A percentile compares a stretch with the other conserved stretches of the same genome.
These are phyloP conservation scores for Colletotrichum plurivorum DNA, from an alignment of 2,329 filamentous ascomycete genomes.

Conservation along the genomic window DNA sequence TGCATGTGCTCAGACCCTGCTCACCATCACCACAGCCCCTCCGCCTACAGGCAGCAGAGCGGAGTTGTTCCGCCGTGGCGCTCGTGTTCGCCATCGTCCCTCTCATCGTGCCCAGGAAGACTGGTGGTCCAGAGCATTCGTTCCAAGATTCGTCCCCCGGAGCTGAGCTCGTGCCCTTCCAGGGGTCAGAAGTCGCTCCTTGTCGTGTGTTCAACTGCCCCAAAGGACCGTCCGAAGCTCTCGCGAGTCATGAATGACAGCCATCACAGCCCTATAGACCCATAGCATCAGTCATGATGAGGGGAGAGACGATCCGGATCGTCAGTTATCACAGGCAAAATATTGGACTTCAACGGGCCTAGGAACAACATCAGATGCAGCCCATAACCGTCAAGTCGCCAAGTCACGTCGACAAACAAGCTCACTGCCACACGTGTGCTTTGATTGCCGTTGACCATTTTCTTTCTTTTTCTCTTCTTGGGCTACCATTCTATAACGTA, in stretches of 20 bases:
- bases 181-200: no score
- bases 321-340: no score
- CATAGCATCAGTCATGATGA: neutral
- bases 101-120: neutral
- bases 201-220: neutral
- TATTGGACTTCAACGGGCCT: no score
- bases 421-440: no score
- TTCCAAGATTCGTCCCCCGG: neutral
- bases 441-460: no score
- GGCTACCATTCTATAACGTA: no score
- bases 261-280: slow-evolving; percentile 28
- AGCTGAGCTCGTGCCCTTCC: neutral
- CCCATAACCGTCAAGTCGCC: no score
- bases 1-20: slow-evolving; percentile 11
- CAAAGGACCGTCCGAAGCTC: neutral
- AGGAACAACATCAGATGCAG: no score
- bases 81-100: neutral
- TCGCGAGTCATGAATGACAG: slow-evolving; percentile 25
- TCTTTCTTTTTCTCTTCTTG: no score
- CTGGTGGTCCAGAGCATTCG: neutral
- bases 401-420: no score
- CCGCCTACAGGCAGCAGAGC: neutral
- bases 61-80: neutral
- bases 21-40: neutral
- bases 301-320: no score